Conservation (phyloP, 2,329 filamentous ascomycete species). For the Elsinoe ampelina region DNA sequence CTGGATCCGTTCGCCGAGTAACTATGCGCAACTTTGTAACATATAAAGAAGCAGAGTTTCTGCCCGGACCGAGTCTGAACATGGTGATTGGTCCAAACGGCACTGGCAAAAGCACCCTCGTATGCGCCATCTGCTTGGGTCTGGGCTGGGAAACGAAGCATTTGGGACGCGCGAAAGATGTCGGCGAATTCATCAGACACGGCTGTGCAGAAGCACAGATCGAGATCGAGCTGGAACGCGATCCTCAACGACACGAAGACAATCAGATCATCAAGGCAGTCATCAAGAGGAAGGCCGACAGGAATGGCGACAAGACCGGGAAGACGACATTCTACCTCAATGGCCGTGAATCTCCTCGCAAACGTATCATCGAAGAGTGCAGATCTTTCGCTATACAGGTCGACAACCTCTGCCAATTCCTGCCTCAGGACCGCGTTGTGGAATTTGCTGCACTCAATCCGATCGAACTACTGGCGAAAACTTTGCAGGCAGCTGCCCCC, state of each 20-base stretch:
- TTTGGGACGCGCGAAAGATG: conserved; percentile 73
- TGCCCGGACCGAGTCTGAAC: conserved; percentile 83
- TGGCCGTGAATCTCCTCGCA: conserved; percentile 50
- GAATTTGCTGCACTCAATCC: conserved; percentile 83
- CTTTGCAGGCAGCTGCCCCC: conserved; percentile 77
- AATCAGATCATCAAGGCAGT: conserved; percentile 69
- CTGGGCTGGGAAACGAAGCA: conserved; percentile 75
- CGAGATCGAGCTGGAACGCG: conserved; percentile 78
- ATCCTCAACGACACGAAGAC: conserved; percentile 41
- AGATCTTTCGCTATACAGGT: conserved; percentile 78
- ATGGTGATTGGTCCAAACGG: conserved; percentile 99
- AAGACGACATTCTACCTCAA: conserved; percentile 72
- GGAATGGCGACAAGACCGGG: conserved; percentile 38
- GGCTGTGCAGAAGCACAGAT: conserved; percentile 67
- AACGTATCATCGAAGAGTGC: conserved; percentile 58
- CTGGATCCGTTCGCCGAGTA: conserved; percentile 83
- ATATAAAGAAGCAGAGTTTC: conserved; percentile 84
- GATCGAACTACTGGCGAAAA: conserved; percentile 72
- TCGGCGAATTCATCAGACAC: conserved; percentile 90
- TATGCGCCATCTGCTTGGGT: conserved; percentile 92
- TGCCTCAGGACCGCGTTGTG: conserved; percentile 90
- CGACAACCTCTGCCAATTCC: conserved; percentile 94
- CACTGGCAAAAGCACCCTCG: conserved; percentile 92
- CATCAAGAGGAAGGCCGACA: conserved; percentile 51
- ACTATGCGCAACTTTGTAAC: conserved; percentile 86